These are phyloP conservation scores for Hericium coralloides DNA, from an alignment of 768 basidiomycete genomes.

Conservation along the genomic window DNA sequence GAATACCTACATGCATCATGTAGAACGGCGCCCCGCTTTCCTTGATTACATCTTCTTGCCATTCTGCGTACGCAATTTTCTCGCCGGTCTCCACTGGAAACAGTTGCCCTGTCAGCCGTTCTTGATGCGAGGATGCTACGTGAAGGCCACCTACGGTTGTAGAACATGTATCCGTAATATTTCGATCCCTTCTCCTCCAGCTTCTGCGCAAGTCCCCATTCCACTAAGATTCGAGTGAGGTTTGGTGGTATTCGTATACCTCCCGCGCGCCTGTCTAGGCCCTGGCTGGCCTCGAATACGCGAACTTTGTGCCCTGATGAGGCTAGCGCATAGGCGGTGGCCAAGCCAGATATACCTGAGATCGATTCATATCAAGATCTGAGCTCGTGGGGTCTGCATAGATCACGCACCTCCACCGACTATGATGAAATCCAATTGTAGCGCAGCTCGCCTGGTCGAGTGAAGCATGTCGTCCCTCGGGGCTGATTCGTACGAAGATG, in stretches of 20 bases:
- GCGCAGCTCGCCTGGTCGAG: slow-evolving; percentile 1
- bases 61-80: slow-evolving; percentile 1
- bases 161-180: neutral
- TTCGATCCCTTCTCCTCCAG: slow-evolving; percentile 1
- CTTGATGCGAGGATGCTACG: neutral
- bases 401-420: slow-evolving; percentile 10
- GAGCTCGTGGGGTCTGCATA: neutral
- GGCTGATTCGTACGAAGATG: neutral
- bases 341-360: slow-evolving; percentile 11
- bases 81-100: slow-evolving; percentile 10
- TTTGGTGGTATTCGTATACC: slow-evolving; percentile 11
- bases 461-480: neutral
- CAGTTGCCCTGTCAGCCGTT: neutral
- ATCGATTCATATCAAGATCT: neutral
- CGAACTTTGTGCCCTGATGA: slow-evolving; percentile 11
- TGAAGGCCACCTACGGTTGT: slow-evolving; percentile 6
- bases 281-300: slow-evolving; percentile 5
- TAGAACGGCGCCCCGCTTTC: slow-evolving; percentile 8
- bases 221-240: slow-evolving; percentile 7
- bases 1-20: slow-evolving; percentile 11
- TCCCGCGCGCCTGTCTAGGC: slow-evolving; percentile 1
- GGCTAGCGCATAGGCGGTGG: slow-evolving; percentile 11
- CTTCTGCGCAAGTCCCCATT: slow-evolving; percentile 12
- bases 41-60: slow-evolving; percentile 5
- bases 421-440: slow-evolving; percentile 9